Evolutionary conservation across 331 rosid species (phyloP).

Genomic region (Phaseolus coccineus): DNA sequence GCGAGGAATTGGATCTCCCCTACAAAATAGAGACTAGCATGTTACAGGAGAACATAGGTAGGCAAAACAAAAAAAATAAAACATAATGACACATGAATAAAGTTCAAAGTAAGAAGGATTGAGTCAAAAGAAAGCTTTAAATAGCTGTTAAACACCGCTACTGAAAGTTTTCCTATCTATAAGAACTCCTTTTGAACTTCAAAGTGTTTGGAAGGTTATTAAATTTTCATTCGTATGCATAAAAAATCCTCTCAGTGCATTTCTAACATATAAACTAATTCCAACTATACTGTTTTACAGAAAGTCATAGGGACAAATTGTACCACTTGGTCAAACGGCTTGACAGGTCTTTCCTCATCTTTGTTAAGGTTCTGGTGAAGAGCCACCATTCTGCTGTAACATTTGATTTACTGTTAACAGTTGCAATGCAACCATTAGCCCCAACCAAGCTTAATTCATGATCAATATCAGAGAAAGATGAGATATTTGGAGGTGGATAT

Average conservation of each 20-base stretch:
- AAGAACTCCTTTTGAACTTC: conserved; percentile 15
- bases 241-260: background rate
- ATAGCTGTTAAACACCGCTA: conserved; percentile 22
- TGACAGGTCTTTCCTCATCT: conserved; percentile 72
- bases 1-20: conserved; percentile 90
- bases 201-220: conserved; percentile 21
- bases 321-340: conserved; percentile 84
- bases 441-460: conserved; percentile 44
- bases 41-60: conserved; percentile 16
- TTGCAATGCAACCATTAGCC: conserved; percentile 45
- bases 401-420: conserved; percentile 56
- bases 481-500: conserved; percentile 61
- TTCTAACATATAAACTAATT: conserved; percentile 28
- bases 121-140: conserved; percentile 32
- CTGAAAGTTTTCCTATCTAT: conserved; percentile 17
- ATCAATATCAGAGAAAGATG: conserved; percentile 51
- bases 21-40: conserved; percentile 49
- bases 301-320: conserved; percentile 25
- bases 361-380: conserved; percentile 63
- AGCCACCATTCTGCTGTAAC: conserved; percentile 72
- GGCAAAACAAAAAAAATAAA: conserved; percentile 29
- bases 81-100: conserved; percentile 26
- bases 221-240: conserved; percentile 29
- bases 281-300: conserved; percentile 12
- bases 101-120: conserved; percentile 19